Conservation (phyloP, 1,284 basidiomycete genomes). For the Apiotrichum brassicae region DNA sequence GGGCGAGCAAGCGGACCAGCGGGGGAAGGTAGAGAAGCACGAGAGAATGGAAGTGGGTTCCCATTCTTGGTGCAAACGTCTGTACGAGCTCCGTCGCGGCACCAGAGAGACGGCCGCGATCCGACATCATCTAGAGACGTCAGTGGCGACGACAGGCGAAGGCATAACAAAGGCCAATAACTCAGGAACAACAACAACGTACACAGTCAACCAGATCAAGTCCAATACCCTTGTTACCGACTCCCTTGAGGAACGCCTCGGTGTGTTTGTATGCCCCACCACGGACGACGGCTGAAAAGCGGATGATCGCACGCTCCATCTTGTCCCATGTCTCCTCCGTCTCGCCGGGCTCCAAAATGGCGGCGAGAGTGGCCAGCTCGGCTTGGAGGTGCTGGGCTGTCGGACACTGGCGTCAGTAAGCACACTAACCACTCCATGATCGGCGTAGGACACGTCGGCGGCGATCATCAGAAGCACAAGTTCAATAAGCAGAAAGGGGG, state of each 20-base stretch:
- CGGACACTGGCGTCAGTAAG: conserved; percentile 31
- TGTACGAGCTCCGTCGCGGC: conserved; percentile 49
- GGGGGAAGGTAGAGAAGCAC: conserved; percentile 49
- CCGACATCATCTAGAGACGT: conserved; percentile 48
- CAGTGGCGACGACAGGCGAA: no score
- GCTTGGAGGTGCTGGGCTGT: conserved; percentile 37
- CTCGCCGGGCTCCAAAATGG: conserved; percentile 40
- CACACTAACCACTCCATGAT: no score
- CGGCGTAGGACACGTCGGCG: no score
- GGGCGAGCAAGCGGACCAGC: conserved; percentile 47
- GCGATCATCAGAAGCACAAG: neutral
- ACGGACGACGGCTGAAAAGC: conserved; percentile 42
- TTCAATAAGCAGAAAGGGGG: neutral
- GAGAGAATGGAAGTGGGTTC: conserved; percentile 42
- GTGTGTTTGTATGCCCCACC: conserved; percentile 47
- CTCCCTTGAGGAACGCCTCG: conserved; percentile 36
- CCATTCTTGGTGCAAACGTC: conserved; percentile 49
- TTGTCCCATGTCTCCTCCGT: conserved; percentile 48
- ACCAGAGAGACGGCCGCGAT: conserved; percentile 49
- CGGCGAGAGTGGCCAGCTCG: conserved; percentile 38
- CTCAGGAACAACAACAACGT: conserved; percentile 15
- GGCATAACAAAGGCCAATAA: neutral
- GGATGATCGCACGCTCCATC: conserved; percentile 41
- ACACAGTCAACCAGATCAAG: conserved; percentile 44
- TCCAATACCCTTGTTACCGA: conserved; percentile 44